Percentiles rank a stretch among this genome's conserved stretches.
Evolutionary conservation across 1,284 basidiomycete genomes (phyloP).

Genomic region (Meira nashicola): DNA sequence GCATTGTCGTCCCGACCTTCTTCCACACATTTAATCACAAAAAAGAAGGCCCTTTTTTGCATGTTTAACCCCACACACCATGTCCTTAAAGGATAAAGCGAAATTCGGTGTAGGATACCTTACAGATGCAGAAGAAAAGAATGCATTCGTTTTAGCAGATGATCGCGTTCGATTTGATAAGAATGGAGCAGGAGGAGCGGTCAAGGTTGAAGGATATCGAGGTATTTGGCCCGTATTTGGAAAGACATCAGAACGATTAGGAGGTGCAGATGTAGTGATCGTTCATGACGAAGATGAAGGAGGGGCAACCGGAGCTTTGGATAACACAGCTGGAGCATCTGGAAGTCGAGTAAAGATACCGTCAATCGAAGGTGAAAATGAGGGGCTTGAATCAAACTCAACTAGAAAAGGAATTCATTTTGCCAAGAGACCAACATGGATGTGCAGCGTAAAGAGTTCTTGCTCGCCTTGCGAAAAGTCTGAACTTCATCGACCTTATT

Average conservation of each 20-base stretch:
- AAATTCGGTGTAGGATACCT: constrained; percentile 4
- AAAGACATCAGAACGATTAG: neutral
- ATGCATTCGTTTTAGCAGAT: neutral
- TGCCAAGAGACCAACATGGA: too few relatives aligned
- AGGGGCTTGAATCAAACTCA: too few relatives aligned
- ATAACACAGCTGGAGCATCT: neutral
- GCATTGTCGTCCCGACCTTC: too few relatives aligned
- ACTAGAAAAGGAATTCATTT: too few relatives aligned
- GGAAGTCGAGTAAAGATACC: neutral
- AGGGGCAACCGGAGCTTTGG: neutral
- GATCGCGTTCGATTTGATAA: neutral
- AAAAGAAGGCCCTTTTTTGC: too few relatives aligned
- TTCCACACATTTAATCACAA: too few relatives aligned
- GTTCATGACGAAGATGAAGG: neutral
- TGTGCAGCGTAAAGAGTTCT: too few relatives aligned
- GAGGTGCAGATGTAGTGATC: too few relatives aligned
- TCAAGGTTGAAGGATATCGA: neutral
- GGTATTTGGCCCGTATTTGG: constrained; percentile 8
- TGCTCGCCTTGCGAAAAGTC: too few relatives aligned
- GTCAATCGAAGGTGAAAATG: too few relatives aligned
- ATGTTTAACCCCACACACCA: neutral
- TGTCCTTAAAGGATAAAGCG: neutral
- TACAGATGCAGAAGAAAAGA: neutral
- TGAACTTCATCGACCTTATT: constrained; percentile 4
- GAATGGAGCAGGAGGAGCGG: neutral